Evolutionary conservation across 2,329 filamentous ascomycete genomes (phyloP), one percentile per base, ranked within the genome.

Genomic region (Fusarium metavorans): DNA sequence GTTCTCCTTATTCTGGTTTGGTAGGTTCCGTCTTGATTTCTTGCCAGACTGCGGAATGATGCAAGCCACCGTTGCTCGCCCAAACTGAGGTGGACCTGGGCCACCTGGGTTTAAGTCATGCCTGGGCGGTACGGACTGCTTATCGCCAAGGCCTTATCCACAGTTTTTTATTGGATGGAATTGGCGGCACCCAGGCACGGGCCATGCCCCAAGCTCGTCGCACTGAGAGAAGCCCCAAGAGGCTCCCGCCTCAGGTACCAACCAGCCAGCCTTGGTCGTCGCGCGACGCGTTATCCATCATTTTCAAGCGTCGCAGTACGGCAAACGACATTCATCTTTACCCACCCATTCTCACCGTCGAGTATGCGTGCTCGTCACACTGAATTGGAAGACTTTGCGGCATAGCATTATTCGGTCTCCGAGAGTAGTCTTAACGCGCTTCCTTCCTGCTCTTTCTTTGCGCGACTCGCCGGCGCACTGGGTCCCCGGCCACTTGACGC

Each of bases 271-370:
- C n/a, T 27, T 39, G 56, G 16, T 54, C 66, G 73, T 74, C 72
- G 77, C 77, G 77, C 77, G 77, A 78, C 77, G 77, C 77, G 77
- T 78, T 74, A 70, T 61, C 64, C 67, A 71, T 67, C 58, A 67
- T 74, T 70, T 68, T 72, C 59, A 63, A 67, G 66, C 65, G 68
- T 70, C 66, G 74, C 74, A 74, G 70, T 62, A 71, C 68, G 61
- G 56, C 59, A 62, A 67, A 63, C 63, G 43, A 39, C 52, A 54
- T 60, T 34, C 65, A 39, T 41, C 54, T 23, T 67, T 52, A 45
- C 60, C 48, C 58, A 23, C 58, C 66, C 45, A 62, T 66, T 64
- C 52, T 62, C 45, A 14, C 57, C 54, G 13, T 61, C 45, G 37
- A 74, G 58, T 63, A 76, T 76, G 68, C 65, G 39, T 64, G 34